These are phyloP conservation scores for Anthostomella pinea DNA, from an alignment of 2,329 filamentous ascomycete species.

Conservation along the genomic window DNA sequence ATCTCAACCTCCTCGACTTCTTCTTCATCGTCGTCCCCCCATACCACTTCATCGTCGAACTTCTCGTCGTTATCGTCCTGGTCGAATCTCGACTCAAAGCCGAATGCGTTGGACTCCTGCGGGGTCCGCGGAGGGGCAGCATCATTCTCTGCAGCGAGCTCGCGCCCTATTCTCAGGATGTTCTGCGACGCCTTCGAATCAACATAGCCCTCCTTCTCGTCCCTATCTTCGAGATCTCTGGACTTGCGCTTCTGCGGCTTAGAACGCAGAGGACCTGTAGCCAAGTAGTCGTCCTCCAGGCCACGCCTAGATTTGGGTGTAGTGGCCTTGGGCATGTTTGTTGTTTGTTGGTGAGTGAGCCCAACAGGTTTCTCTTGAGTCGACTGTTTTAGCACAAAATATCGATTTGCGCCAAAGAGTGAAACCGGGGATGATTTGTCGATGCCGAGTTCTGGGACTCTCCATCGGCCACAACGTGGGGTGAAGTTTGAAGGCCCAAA, in stretches of 20 bases:
- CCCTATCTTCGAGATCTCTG: slow-evolving; percentile 60
- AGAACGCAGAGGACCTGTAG: slow-evolving; percentile 68
- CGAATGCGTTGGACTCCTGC: slow-evolving; percentile 63
- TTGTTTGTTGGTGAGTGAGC: too few relatives aligned
- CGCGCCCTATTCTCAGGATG: slow-evolving; percentile 85
- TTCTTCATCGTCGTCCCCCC: slow-evolving; percentile 76
- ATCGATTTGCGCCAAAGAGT: too few relatives aligned
- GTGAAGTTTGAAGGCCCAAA: slow-evolving; percentile 1
- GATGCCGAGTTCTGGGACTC: too few relatives aligned
- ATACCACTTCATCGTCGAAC: slow-evolving; percentile 57
- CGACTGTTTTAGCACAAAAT: too few relatives aligned
- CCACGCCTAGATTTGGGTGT: slow-evolving; percentile 59
- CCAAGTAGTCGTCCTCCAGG: slow-evolving; percentile 80
- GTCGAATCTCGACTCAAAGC: slow-evolving; percentile 74
- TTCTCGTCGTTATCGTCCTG: slow-evolving; percentile 55
- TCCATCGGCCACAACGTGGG: too few relatives aligned
- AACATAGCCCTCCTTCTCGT: slow-evolving; percentile 68
- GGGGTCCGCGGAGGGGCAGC: slow-evolving; percentile 40
- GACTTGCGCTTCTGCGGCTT: slow-evolving; percentile 70
- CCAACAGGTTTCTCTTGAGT: too few relatives aligned
- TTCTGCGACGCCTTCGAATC: slow-evolving; percentile 85
- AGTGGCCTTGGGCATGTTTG: slow-evolving; percentile 74
- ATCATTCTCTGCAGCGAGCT: slow-evolving; percentile 79
- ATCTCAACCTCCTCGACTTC: slow-evolving; percentile 72
- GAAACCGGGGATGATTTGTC: too few relatives aligned